Conservation (phyloP, 495 filamentous ascomycete genomes). For the Aspergillus bridgeri region DNA sequence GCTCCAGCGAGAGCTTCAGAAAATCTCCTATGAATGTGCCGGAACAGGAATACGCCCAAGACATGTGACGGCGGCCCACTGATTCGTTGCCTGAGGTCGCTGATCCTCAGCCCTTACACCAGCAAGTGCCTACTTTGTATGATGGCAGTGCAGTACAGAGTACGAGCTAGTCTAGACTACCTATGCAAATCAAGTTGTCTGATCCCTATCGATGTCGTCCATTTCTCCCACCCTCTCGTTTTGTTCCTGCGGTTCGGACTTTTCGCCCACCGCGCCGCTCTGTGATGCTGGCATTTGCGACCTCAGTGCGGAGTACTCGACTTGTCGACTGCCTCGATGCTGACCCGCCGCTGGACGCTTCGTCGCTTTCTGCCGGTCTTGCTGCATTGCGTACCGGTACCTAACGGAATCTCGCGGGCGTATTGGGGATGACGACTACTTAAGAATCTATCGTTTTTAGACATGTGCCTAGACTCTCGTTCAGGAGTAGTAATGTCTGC, state of each 20-base stretch:
- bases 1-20: not conserved
- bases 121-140: too few species aligned
- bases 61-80: conserved; percentile 17
- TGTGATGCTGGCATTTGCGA: not conserved
- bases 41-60: conserved; percentile 6
- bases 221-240: too few species aligned
- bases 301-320: not conserved
- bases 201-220: too few species aligned
- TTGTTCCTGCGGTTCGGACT: too few species aligned
- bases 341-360: not conserved
- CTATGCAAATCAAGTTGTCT: too few species aligned
- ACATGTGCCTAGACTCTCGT: conserved; percentile 67
- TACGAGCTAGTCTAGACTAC: too few species aligned
- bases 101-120: conserved; percentile 10
- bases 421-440: not conserved
- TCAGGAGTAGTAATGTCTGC: conserved; percentile 66
- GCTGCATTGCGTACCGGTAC: not conserved
- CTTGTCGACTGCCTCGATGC: not conserved
- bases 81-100: conserved; percentile 21
- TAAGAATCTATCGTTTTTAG: conserved; percentile 46
- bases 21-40: not conserved
- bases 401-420: not conserved
- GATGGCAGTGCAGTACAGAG: too few species aligned
- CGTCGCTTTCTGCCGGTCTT: not conserved
- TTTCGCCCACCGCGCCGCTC: too few species aligned